Evolutionary conservation across 23 red algal genomes (phyloP).

Genomic region (Gracilaria gracilis): DNA sequence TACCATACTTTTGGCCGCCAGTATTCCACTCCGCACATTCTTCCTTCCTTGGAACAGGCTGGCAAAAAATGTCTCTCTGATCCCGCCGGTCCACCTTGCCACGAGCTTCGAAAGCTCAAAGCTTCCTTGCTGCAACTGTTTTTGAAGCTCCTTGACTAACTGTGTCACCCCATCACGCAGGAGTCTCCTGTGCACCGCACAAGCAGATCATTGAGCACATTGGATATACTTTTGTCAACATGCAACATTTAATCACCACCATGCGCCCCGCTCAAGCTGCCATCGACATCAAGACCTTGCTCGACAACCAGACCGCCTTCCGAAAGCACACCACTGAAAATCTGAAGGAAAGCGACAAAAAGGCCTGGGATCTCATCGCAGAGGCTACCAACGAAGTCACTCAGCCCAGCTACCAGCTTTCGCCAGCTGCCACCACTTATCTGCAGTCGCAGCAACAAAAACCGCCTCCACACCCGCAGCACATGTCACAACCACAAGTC

Average conservation of each 20-base stretch:
- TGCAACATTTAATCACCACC: constrained; percentile 67
- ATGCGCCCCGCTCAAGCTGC: constrained; percentile 68
- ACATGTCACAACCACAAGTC: background rate
- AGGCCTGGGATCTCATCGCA: constrained; percentile 59
- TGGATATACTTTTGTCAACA: constrained; percentile 57
- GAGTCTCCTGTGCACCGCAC: constrained; percentile 34
- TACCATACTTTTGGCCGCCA: constrained; percentile 62
- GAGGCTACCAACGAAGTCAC: constrained; percentile 52
- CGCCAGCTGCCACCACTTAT: background rate
- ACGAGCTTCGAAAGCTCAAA: constrained; percentile 52
- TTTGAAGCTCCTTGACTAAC: constrained; percentile 32
- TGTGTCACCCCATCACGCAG: constrained; percentile 50
- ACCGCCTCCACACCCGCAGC: background rate
- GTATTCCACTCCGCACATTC: constrained; percentile 40
- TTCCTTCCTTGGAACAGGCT: constrained; percentile 45
- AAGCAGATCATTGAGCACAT: constrained; percentile 25
- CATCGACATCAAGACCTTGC: constrained; percentile 57
- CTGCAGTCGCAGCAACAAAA: background rate
- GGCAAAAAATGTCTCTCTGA: constrained; percentile 48
- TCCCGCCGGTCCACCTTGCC: constrained; percentile 26
- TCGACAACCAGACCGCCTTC: constrained; percentile 49
- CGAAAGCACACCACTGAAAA: constrained; percentile 62
- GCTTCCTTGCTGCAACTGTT: constrained; percentile 48
- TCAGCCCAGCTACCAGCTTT: constrained; percentile 56
- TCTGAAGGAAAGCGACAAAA: constrained; percentile 46